Conservation (phyloP, 495 filamentous ascomycete genomes). For the Talaromyces stipitatus region DNA sequence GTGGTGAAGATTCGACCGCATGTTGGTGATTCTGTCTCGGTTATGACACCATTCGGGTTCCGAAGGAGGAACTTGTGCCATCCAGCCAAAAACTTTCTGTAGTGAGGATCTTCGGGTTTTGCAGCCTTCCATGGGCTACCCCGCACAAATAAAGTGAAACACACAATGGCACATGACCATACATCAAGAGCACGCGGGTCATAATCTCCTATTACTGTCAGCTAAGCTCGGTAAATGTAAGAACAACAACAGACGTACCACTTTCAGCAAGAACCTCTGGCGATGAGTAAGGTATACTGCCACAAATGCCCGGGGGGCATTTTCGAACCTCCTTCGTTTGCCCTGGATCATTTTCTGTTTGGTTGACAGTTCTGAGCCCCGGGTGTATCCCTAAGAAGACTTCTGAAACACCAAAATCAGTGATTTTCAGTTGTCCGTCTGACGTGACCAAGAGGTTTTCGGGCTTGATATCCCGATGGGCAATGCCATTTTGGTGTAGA, state of each 20-base stretch:
- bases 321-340: slow-evolving; percentile 57
- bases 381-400: slow-evolving; percentile 71
- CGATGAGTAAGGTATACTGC: slow-evolving; percentile 69
- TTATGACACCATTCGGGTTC: slow-evolving; percentile 38
- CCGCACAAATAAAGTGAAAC: slow-evolving; percentile 56
- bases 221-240: neutral
- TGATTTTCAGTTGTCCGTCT: slow-evolving; percentile 68
- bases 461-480: slow-evolving; percentile 75
- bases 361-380: slow-evolving; percentile 51
- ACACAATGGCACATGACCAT: slow-evolving; percentile 72
- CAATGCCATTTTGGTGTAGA: slow-evolving; percentile 62
- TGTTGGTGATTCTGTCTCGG: slow-evolving; percentile 47
- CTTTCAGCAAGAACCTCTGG: slow-evolving; percentile 65
- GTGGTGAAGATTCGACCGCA: slow-evolving; percentile 34
- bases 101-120: slow-evolving; percentile 35
- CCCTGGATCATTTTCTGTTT: slow-evolving; percentile 50
- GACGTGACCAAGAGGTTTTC: slow-evolving; percentile 67
- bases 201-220: slow-evolving; percentile 43
- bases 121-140: slow-evolving; percentile 59
- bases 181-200: slow-evolving; percentile 70
- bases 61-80: slow-evolving; percentile 55
- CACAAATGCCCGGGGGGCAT: slow-evolving; percentile 65
- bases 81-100: slow-evolving; percentile 49
- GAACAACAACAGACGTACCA: slow-evolving; percentile 21
- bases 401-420: slow-evolving; percentile 73